Conservation (phyloP, 2,329 filamentous ascomycete genomes). For the Aureobasidium sp. region DNA sequence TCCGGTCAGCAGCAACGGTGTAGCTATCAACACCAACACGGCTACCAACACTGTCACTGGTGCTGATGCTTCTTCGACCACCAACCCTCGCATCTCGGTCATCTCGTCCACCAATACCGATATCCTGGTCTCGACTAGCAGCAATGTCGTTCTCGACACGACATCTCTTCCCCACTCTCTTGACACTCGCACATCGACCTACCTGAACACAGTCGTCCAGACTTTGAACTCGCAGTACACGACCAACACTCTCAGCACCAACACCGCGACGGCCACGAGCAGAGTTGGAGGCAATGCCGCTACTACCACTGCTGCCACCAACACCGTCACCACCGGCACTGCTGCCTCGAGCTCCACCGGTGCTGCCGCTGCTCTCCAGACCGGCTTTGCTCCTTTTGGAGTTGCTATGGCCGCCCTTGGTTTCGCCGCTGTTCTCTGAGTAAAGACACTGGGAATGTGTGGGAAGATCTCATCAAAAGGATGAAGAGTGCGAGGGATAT, state of each 20-base stretch:
- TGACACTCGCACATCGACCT: neutral
- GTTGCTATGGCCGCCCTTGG: constrained; percentile 4
- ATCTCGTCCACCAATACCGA: neutral
- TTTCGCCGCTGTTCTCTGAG: constrained; percentile 4
- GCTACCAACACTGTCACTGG: neutral
- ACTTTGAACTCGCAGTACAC: neutral
- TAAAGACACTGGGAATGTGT: neutral
- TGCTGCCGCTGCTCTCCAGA: neutral
- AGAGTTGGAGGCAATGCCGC: neutral
- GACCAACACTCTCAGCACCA: neutral
- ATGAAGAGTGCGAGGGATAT: neutral
- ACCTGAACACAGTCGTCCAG: neutral
- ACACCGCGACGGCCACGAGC: neutral
- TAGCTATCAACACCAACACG: neutral
- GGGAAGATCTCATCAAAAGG: neutral
- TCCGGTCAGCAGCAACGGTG: neutral
- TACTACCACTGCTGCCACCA: neutral
- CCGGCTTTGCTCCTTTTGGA: neutral
- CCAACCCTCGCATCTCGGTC: neutral
- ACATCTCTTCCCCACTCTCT: neutral
- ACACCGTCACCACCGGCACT: neutral
- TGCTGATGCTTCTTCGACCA: neutral
- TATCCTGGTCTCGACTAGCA: neutral
- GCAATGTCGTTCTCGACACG: neutral
- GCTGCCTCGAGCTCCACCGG: neutral